Conservation (phyloP, 352 stramenopile species). For the Phytophthora capsici region DNA sequence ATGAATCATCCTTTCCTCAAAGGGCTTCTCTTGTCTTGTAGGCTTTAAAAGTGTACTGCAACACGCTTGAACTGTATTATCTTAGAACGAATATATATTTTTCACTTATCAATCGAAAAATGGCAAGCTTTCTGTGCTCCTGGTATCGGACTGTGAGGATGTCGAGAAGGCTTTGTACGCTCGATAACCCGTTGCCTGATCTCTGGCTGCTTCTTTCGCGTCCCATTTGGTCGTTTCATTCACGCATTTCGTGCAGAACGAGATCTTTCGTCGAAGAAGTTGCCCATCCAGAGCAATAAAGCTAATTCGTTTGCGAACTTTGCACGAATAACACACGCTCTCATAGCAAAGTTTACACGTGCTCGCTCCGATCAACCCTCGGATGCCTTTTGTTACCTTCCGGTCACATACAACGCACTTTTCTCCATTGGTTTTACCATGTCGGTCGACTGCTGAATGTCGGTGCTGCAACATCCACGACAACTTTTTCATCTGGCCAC, state of each 20-base stretch:
- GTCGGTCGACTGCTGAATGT: constrained; percentile 7
- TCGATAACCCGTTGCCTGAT: constrained; percentile 26
- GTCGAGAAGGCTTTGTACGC: constrained; percentile 34
- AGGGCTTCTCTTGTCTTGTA: neutral
- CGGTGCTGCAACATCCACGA: constrained; percentile 39
- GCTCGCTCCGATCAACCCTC: constrained; percentile 21
- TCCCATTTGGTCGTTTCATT: constrained; percentile 32
- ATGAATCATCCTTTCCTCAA: no score
- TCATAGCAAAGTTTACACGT: constrained; percentile 36
- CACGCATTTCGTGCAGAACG: constrained; percentile 47
- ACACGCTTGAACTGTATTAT: no score
- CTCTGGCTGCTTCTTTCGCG: constrained; percentile 23
- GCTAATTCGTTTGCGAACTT: constrained; percentile 36
- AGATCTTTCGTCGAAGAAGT: constrained; percentile 39
- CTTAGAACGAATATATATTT: no score
- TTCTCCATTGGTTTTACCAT: constrained; percentile 7
- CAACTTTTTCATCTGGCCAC: constrained; percentile 62
- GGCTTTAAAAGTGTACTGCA: neutral
- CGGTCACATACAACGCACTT: constrained; percentile 28
- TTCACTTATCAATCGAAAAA: constrained; percentile 5
- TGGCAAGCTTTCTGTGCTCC: constrained; percentile 1
- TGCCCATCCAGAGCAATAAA: constrained; percentile 36
- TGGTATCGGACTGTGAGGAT: constrained; percentile 26
- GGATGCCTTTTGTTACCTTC: constrained; percentile 24
- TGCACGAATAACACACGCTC: constrained; percentile 39